Conservation (phyloP, 176 grass and related monocot genomes). For the Hyparrhenia diplandra region DNA sequence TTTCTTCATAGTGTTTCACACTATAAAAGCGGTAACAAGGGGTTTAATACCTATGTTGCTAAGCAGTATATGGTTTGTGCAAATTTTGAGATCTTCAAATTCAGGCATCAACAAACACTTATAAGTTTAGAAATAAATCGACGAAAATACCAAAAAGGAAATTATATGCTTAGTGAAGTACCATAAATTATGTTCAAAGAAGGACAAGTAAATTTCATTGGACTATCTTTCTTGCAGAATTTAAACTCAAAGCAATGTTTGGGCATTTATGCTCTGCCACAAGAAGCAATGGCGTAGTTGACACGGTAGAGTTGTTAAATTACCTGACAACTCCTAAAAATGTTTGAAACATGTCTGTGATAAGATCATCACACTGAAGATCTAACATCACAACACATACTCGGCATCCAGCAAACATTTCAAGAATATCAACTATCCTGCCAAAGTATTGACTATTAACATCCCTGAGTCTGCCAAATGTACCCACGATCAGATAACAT, state of each 20-base stretch:
- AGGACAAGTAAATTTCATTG: neutral
- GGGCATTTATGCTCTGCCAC: neutral
- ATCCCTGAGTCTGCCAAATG: slow-evolving; percentile 81
- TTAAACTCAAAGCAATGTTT: slow-evolving; percentile 11
- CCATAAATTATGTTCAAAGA: neutral
- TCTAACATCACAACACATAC: slow-evolving; percentile 99
- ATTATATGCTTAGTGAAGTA: slow-evolving; percentile 9
- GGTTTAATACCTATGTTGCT: neutral
- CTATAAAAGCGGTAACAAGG: neutral
- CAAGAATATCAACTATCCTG: slow-evolving; percentile 84
- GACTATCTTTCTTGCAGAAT: neutral
- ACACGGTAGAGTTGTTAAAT: neutral
- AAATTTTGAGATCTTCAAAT: neutral
- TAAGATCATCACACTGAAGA: slow-evolving; percentile 94
- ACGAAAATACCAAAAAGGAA: neutral
- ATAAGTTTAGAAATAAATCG: neutral
- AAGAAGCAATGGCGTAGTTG: neutral
- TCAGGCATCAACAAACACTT: slow-evolving; percentile 2
- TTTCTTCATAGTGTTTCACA: neutral
- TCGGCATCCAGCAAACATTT: slow-evolving; percentile 94
- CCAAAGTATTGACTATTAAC: slow-evolving; percentile 63
- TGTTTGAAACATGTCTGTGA: slow-evolving; percentile 83
- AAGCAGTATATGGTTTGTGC: neutral
- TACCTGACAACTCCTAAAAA: slow-evolving; percentile 86
- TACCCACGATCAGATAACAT: slow-evolving; percentile 88